Evolutionary conservation across 345 rosid genomes (phyloP).

Genomic region (Acer yangbiense): DNA sequence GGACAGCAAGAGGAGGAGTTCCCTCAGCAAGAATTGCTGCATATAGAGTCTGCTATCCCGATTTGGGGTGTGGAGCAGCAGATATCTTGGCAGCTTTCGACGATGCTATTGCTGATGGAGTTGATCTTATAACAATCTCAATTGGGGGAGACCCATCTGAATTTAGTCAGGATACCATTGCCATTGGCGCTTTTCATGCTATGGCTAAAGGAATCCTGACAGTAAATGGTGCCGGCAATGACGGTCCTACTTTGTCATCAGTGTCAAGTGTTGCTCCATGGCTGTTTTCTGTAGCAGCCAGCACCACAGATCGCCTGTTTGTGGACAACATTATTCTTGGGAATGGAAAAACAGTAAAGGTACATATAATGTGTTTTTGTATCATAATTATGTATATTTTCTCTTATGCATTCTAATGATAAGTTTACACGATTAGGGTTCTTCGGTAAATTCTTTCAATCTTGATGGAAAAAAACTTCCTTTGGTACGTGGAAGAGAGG

Average conservation of each 20-base stretch:
- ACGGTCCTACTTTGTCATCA: neutral
- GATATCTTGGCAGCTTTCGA: conserved; percentile 50
- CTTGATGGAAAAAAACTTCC: conserved; percentile 30
- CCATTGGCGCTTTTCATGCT: conserved; percentile 60
- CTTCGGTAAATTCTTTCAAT: conserved; percentile 38
- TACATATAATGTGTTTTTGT: conserved; percentile 22
- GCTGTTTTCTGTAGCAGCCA: conserved; percentile 51
- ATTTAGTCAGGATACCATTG: conserved; percentile 17
- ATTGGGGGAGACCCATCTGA: neutral
- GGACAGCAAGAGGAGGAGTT: conserved; percentile 61
- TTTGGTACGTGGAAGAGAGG: conserved; percentile 29
- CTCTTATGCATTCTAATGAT: neutral
- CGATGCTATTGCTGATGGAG: conserved; percentile 70
- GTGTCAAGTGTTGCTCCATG: conserved; percentile 41
- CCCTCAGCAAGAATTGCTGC: conserved; percentile 60
- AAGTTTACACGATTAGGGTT: conserved; percentile 31
- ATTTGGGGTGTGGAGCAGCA: neutral
- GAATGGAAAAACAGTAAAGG: conserved; percentile 35
- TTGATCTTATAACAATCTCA: conserved; percentile 47
- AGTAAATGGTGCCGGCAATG: conserved; percentile 39
- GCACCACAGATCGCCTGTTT: conserved; percentile 44
- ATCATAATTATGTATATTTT: neutral
- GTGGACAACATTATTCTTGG: conserved; percentile 42
- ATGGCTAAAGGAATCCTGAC: conserved; percentile 54
- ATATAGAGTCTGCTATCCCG: conserved; percentile 32